Conservation (phyloP, 2,329 filamentous ascomycete species). For the Fusarium foetens region DNA sequence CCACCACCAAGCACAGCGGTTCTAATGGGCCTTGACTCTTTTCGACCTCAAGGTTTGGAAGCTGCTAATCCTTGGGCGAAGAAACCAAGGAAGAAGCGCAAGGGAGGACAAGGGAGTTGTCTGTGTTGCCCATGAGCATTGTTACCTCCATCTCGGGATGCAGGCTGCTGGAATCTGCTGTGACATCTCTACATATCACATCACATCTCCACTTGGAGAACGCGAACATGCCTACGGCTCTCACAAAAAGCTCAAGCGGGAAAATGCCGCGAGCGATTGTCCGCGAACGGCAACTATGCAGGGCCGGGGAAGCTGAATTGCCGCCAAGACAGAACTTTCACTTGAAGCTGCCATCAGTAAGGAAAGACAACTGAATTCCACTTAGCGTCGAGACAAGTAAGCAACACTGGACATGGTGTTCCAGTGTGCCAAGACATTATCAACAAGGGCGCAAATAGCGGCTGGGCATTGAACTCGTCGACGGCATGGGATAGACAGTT, state of each 20-base stretch:
- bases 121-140: constrained; percentile 14
- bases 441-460: constrained; percentile 3
- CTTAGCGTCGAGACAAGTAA: constrained; percentile 20
- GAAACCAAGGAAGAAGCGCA: constrained; percentile 24
- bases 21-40: constrained; percentile 30
- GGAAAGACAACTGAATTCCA: constrained; percentile 21
- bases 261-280: constrained; percentile 27
- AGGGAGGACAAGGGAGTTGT: constrained; percentile 24
- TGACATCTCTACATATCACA: constrained; percentile 15
- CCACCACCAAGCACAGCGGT: constrained; percentile 32
- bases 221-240: constrained; percentile 4
- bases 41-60: constrained; percentile 35
- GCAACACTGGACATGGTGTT: background rate
- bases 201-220: constrained; percentile 17
- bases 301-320: constrained; percentile 10
- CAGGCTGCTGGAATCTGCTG: constrained; percentile 15
- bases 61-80: constrained; percentile 25
- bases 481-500: constrained; percentile 13
- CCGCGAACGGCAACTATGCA: constrained; percentile 9
- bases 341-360: constrained; percentile 3
- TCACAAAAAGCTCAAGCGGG: constrained; percentile 30
- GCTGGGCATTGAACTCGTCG: background rate
- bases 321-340: constrained; percentile 11
- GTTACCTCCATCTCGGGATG: constrained; percentile 26
- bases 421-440: constrained; percentile 11